A percentile compares a stretch with the other conserved stretches of the same genome.
Conservation (phyloP, 1,284 basidiomycete genomes). For the Sanghuangporus weigelae region DNA sequence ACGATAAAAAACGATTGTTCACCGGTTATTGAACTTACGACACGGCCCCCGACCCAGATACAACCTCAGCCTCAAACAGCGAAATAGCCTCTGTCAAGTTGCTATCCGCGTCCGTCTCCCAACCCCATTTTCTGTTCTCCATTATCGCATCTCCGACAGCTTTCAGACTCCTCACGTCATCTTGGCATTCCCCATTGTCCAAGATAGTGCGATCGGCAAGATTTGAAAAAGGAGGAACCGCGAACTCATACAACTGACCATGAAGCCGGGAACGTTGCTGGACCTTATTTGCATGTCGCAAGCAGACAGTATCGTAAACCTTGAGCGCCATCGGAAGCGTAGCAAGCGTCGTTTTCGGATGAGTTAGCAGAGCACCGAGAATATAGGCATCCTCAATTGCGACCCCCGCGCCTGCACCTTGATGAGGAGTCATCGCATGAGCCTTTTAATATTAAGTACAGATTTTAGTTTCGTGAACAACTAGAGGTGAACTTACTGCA, state of each 20-base stretch:
- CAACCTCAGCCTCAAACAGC: background rate
- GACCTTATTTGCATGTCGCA: constrained; percentile 30
- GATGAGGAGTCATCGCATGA: constrained; percentile 21
- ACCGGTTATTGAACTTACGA: too few species aligned
- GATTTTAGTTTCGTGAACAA: background rate
- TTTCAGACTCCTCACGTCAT: constrained; percentile 18
- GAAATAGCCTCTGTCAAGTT: background rate
- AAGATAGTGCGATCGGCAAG: background rate
- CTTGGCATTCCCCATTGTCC: background rate
- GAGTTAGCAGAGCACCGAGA: constrained; percentile 30
- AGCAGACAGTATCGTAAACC: constrained; percentile 34
- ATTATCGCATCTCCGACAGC: constrained; percentile 26
- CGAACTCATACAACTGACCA: constrained; percentile 25
- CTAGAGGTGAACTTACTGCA: constrained; percentile 11
- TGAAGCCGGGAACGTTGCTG: constrained; percentile 25
- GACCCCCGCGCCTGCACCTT: constrained; percentile 19
- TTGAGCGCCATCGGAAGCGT: constrained; percentile 25
- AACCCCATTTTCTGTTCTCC: constrained; percentile 29
- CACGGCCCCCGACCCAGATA: too few species aligned
- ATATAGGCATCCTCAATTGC: constrained; percentile 30
- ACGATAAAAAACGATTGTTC: too few species aligned
- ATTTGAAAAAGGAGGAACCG: constrained; percentile 19
- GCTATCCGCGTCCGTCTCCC: constrained; percentile 14
- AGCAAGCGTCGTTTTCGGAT: constrained; percentile 22
- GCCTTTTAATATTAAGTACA: constrained; percentile 2